These are phyloP conservation scores for Monosporozyma siamensis DNA, from an alignment of 805 yeast genomes.

Conservation along the genomic window DNA sequence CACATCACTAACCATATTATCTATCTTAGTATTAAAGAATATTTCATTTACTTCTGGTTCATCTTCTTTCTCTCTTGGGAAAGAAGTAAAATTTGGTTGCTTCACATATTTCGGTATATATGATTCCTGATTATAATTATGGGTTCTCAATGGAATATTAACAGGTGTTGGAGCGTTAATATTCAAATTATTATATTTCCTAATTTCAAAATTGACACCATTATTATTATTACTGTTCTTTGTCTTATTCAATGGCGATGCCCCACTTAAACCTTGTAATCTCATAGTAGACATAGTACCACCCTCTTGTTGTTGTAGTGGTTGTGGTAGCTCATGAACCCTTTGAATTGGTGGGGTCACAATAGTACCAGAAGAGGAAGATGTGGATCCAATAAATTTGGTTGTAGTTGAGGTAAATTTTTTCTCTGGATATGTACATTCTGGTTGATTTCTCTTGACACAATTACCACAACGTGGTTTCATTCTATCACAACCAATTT, in stretches of 20 bases:
- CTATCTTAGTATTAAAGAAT: background rate
- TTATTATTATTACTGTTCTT: background rate
- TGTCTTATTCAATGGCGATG: too few species aligned
- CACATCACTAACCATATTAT: slow-evolving; percentile 1
- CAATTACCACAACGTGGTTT: slow-evolving; percentile 42
- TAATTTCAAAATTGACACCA: background rate
- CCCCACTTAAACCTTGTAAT: too few species aligned
- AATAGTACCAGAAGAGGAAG: background rate
- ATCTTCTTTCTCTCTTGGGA: background rate
- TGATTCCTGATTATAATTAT: background rate
- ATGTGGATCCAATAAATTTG: background rate
- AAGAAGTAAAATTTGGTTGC: background rate
- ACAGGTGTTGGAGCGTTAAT: background rate
- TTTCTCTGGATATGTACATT: slow-evolving; percentile 18
- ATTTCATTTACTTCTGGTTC: background rate
- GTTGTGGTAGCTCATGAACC: too few species aligned
- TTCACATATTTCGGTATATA: background rate
- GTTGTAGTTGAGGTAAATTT: background rate
- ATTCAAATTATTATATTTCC: background rate
- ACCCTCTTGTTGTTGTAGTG: too few species aligned
- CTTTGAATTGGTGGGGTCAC: background rate
- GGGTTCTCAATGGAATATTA: background rate
- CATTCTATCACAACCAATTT: slow-evolving; percentile 43
- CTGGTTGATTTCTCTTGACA: slow-evolving; percentile 9
- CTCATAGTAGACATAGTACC: too few species aligned